Base-by-base conservation (phyloP, 192 early-diverging fungal species). In the Gamsiella multidivaricata region DNA sequence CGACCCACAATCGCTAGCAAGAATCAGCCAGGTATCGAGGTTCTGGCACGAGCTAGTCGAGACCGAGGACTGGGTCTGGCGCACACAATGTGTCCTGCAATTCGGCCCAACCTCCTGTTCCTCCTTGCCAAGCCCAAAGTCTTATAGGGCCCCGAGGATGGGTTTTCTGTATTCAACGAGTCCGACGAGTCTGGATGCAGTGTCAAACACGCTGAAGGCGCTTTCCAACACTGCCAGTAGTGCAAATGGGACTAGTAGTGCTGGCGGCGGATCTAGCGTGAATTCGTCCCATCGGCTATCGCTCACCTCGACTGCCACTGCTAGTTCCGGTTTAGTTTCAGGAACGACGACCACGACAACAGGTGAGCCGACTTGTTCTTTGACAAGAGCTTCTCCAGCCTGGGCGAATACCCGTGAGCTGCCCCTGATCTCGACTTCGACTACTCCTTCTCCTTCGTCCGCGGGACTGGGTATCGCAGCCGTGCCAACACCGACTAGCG, bases 11-110 rank as follows among this genome's bases (percentile, higher is more conserved):
- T 87, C 93, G 17, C 82, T 99, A 23, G 88, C 88, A 8, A 86
- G 93, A 14, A 89, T 90, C 25, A 79, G 90, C 14, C 87, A 88
- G 15, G 97, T 97, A 12, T 88, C 87, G n/a, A 81, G 72, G 17
- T 81, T 83, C 58, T 88, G 87, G 87, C 83, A 83, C 51, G 79
- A 81, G 20, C 56, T 88, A 5, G 65, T 88, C 34, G 86, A 86
- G 51, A 81, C 84, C 11, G 87, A 86, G 46, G 74, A 78, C 54
- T 78, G 74, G 74, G 55, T 78, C 47, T 78, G 74, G 74, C 63
- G 74, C 2, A 52, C 74, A 50, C 74, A 78, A 29, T 78, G 74
- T 22, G 64, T 78, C 36, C 53, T 47, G 20, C 39, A 59, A 17
- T 78, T 78, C 63, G 74, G 74, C 9, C 65, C 74, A 0, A 69